Percentiles rank a stretch among this genome's conserved stretches.
phyloP scores from a whole-genome alignment of 148 eudicot genomes.

The Amaranthus palmeri region DNA sequence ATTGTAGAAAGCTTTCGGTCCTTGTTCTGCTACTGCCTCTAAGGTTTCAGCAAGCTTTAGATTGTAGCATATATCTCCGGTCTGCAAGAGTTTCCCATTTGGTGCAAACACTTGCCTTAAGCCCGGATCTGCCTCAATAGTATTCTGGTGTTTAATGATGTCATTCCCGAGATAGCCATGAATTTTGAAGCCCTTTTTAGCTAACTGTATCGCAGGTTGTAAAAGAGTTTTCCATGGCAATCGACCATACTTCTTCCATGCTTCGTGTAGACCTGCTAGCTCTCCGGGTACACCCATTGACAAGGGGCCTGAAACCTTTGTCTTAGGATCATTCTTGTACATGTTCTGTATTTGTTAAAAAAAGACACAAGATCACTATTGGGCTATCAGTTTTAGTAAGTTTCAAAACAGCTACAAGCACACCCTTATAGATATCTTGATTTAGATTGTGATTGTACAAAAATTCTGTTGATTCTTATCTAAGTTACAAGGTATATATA shows the following conservation, averaged over 20 bases:
- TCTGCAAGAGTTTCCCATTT: slow-evolving; percentile 48
- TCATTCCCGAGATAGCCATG: slow-evolving; percentile 51
- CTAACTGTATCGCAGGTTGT: slow-evolving; percentile 62
- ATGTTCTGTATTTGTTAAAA: slow-evolving; percentile 48
- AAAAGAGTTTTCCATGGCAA: slow-evolving; percentile 66
- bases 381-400: not conserved
- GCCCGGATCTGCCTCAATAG: slow-evolving; percentile 57
- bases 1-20: slow-evolving; percentile 58
- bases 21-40: slow-evolving; percentile 66
- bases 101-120: slow-evolving; percentile 74
- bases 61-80: slow-evolving; percentile 84
- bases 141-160: slow-evolving; percentile 23
- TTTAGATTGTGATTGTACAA: too few species aligned
- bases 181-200: slow-evolving; percentile 62
- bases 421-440: too few species aligned
- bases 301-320: slow-evolving; percentile 60
- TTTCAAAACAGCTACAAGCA: not conserved
- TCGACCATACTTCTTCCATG: slow-evolving; percentile 72
- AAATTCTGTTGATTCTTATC: too few species aligned
- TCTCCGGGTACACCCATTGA: slow-evolving; percentile 86
- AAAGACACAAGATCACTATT: not conserved
- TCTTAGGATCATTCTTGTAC: slow-evolving; percentile 43
- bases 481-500: too few species aligned
- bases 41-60: slow-evolving; percentile 56
- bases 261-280: slow-evolving; percentile 77